Base-by-base conservation (phyloP, 257 asterid species). In the Voacanga thouarsii region DNA sequence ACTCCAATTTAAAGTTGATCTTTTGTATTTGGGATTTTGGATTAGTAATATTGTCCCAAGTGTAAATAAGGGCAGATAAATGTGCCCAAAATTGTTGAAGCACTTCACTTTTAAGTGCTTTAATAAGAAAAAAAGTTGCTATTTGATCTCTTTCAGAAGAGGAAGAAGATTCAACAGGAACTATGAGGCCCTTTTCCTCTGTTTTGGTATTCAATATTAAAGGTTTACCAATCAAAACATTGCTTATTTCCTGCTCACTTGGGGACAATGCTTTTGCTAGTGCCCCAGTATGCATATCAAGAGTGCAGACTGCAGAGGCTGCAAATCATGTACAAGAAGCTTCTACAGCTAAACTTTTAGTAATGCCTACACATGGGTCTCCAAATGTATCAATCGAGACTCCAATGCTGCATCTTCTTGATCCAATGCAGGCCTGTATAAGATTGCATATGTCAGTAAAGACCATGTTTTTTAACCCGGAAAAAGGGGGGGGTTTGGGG, bases 281-380 rank as follows among this genome's bases (percentile, higher is more conserved):
- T 72, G 63, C 18, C 59, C 63, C 41, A 26, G 26, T 49, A 72
- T 49, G 12, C 26, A 50, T 33, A 11, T 51, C 61, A 14, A 19
- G 19, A 26, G 61, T 70, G 56, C 75, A 47, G 63, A 11, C 45
- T 26, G 21, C 23, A 44, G 23, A n/a, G 45, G 12, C 14, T 51
- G 5, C 45, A 41, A 41, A 39, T 89, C 86, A 91, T 70, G 86
- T 72, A 85, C 98, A 94, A 7, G 93, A 88, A 78, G 93, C 97
- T 84, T 94, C 97, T 63, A 92, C 95, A 74, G 92, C 97, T 80
- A 94, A 89, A 83, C 91, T 85, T 76, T 91, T 91, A 1, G 83
- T 75, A 76, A 86, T 75, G 59, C 93, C 93, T 41, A 70, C 79
- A 81, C 98, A 94, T 3, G 98, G 96, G 50, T 94, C 93, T 12